phyloP scores from a whole-genome alignment of 2,329 filamentous ascomycete species.

The Colletotrichum gloeosporioides region DNA sequence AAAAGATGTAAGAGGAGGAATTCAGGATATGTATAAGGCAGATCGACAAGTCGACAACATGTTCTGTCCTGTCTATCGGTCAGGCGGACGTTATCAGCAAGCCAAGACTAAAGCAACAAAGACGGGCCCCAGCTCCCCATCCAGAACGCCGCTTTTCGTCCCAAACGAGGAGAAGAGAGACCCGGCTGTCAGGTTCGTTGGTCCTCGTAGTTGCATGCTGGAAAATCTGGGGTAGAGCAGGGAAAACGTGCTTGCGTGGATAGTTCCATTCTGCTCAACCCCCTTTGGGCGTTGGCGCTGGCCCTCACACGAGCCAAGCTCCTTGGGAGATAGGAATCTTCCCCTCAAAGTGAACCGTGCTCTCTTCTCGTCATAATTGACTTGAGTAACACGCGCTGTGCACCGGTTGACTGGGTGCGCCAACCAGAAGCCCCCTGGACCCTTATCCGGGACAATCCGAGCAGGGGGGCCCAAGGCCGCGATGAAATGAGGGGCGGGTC shows the following conservation, averaged over 20 bases:
- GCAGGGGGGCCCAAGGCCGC: not conserved
- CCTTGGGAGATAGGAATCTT: not conserved
- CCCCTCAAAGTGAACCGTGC: not conserved
- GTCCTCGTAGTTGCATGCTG: not conserved
- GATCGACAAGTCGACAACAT: not conserved
- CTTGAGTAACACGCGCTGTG: not conserved
- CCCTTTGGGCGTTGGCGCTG: not conserved
- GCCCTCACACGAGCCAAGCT: not conserved
- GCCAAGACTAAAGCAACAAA: not conserved
- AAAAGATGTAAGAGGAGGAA: not conserved
- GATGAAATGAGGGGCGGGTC: not conserved
- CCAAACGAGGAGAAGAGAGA: not conserved
- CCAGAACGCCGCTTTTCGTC: not conserved
- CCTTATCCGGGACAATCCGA: constrained; percentile 7
- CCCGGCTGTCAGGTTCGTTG: not conserved
- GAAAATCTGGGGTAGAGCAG: not conserved
- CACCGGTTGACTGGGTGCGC: not conserved
- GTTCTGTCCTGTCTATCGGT: not conserved
- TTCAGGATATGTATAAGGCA: not conserved
- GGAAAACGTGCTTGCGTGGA: not conserved
- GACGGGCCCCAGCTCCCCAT: not conserved
- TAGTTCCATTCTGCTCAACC: not conserved
- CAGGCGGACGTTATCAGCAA: not conserved
- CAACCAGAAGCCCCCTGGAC: not conserved
- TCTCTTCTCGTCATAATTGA: not conserved